Conservation (phyloP, 2,329 filamentous ascomycete genomes). For the Paraconiothyrium brasiliense region DNA sequence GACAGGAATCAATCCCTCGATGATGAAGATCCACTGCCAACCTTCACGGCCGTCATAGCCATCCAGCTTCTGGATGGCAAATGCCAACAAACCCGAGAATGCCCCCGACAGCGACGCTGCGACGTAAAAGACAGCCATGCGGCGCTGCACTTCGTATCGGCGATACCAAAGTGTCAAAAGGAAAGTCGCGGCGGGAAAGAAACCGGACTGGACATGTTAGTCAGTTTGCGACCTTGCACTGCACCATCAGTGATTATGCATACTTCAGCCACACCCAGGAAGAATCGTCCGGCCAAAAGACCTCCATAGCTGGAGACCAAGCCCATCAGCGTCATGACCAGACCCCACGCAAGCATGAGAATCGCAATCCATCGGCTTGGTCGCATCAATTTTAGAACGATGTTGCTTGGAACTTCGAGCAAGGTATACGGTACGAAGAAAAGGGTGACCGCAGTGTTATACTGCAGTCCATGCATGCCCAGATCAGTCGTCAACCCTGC, state of each 20-base stretch:
- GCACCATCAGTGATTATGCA: not conserved
- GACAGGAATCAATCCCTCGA: constrained; percentile 45
- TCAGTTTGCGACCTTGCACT: constrained; percentile 21
- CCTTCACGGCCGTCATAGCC: constrained; percentile 37
- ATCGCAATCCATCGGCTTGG: constrained; percentile 53
- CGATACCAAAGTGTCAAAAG: constrained; percentile 48
- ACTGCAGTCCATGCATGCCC: constrained; percentile 48
- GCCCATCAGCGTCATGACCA: constrained; percentile 54
- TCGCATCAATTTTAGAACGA: constrained; percentile 54
- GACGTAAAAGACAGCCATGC: constrained; percentile 49
- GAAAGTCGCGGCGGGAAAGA: constrained; percentile 71
- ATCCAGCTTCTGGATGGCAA: constrained; percentile 45
- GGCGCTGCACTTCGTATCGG: constrained; percentile 45
- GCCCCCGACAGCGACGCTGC: constrained; percentile 46
- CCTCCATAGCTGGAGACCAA: constrained; percentile 59
- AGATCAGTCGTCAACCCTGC: constrained; percentile 52
- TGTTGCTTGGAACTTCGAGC: constrained; percentile 51
- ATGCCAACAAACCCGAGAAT: constrained; percentile 49
- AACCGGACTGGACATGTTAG: constrained; percentile 55
- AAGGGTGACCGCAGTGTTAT: constrained; percentile 52
- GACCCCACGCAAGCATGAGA: constrained; percentile 53
- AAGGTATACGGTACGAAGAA: constrained; percentile 54
- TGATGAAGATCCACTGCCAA: constrained; percentile 48
- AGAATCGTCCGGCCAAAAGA: constrained; percentile 59
- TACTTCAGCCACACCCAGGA: constrained; percentile 52